Evolutionary conservation across 129 eudicot genomes (phyloP).

Genomic region (Saussurea involucrata): DNA sequence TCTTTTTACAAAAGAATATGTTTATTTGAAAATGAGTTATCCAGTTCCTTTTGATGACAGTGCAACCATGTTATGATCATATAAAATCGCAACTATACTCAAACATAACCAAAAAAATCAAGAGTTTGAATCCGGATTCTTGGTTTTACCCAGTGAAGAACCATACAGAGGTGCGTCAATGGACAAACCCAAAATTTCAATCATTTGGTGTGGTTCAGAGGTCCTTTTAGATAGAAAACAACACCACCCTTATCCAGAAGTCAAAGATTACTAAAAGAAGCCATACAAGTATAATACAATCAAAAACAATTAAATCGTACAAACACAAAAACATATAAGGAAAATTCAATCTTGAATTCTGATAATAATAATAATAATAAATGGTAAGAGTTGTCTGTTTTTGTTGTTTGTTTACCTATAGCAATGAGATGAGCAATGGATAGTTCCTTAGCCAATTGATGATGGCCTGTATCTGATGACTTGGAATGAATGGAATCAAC

Average conservation of each 20-base stretch:
- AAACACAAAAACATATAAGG: neutral
- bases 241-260: neutral
- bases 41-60: neutral
- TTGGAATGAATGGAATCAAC: conserved; percentile 73
- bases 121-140: neutral
- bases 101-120: neutral
- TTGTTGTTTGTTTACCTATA: conserved; percentile 39
- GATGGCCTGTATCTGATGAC: conserved; percentile 51
- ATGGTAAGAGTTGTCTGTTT: neutral
- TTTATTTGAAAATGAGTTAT: neutral
- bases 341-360: neutral
- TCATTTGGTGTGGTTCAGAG: neutral
- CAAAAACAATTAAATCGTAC: neutral
- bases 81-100: neutral
- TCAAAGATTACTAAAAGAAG: neutral
- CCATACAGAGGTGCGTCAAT: neutral
- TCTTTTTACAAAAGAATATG: neutral
- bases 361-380: no score
- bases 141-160: no score
- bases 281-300: neutral
- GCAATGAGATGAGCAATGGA: conserved; percentile 81
- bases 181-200: neutral
- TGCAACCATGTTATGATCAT: neutral
- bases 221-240: neutral
- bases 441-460: conserved; percentile 83